Evolutionary conservation across 257 asterid species (phyloP), one percentile per base, ranked within the genome.

Genomic region (Knoxia roxburghii): DNA sequence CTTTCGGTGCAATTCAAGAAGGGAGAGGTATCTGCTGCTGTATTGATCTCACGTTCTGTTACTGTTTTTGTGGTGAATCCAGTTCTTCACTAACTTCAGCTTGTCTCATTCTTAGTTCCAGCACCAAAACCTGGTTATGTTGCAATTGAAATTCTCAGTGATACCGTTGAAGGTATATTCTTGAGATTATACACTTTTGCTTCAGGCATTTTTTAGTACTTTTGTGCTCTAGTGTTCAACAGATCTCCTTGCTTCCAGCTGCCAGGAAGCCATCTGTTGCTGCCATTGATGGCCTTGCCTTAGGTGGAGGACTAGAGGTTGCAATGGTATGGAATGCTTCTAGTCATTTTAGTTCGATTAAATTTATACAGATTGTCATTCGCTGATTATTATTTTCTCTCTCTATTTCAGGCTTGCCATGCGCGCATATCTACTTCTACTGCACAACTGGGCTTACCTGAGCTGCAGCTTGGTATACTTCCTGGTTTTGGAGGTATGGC

Each of bases 291-390:
- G 99, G 98, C 69, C 95, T 88, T 67, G 99, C 99, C 68, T 80
- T 94, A 81, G 99, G 99, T 79, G 99, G 99, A 74, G 99, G 99
- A 57, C 68, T 94, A 52, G 99, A 94, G 73, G 95, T 90, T 54
- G 96, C 98, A 61, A 90, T 90, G 99, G 99, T 90, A 77, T 52
- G 87, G 49, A 70, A 2, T 66, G 39, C 61, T 54, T 45, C 58
- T 29, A 40, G 56, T 63, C 58, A 9, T 43, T 20, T 68, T 51
- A 1, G 60, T 32, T 62, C 4, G 37, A 39, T 62, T 10, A 35
- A 52, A 27, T 67, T 46, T 63, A 33, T 41, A n/a, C 26, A 12
- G 37, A 51, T 30, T 67, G 20, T 11, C 62, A 32, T 68, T 63
- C 56, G 56, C 50, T 75, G 76, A 76, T 72, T 54, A n/a, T 50